Evolutionary conservation across 306 rosid species (phyloP), one percentile per base, ranked within the genome.

Genomic region (Gastrolobium bilobum): DNA sequence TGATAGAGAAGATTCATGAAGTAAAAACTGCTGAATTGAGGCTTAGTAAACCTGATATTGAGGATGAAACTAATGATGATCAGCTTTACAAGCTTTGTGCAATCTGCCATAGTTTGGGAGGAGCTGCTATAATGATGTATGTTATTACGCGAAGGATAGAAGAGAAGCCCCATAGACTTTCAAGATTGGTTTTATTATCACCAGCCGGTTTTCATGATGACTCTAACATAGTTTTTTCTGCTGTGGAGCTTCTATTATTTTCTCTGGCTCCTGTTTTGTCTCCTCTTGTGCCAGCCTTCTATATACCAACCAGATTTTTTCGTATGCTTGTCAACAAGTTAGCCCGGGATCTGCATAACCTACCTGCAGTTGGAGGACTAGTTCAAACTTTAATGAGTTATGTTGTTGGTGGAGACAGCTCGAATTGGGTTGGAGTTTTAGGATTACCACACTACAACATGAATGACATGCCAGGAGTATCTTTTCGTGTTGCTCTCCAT

Each of bases 381-480:
- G 98, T 94, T 80, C 98, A 94, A 82, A 94, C 95, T 13, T 42
- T 94, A 15, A 91, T 94, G 97, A 78, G 98, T 71, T 94, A 94
- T 64, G 76, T 86, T 40, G 93, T 87, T 54, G 98, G 98, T 4
- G 98, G 98, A 29, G 98, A 94, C 86, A 94, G 97, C 83, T 94
- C 98, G 57, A 94, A 94, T 68, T 94, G 98, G 98, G 94, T 94
- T 35, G 98, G 98, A 11, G 97, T 89, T 8, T 64, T 92, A 62
- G 97, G 97, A 13, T 59, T 91, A 48, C 97, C 98, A 3, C 98
- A 94, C 84, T 94, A 94, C 85, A 94, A 94, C 81, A 94, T 92
- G 97, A 91, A 94, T 39, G 98, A 94, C 78, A 94, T 94, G 98
- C 98, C 97, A 0, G 98, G 98, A 14, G 89, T 94, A 14, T 84